Evolutionary conservation across 768 basidiomycete species (phyloP), one percentile per base, ranked within the genome.

Genomic region (Tylopilus felleus): DNA sequence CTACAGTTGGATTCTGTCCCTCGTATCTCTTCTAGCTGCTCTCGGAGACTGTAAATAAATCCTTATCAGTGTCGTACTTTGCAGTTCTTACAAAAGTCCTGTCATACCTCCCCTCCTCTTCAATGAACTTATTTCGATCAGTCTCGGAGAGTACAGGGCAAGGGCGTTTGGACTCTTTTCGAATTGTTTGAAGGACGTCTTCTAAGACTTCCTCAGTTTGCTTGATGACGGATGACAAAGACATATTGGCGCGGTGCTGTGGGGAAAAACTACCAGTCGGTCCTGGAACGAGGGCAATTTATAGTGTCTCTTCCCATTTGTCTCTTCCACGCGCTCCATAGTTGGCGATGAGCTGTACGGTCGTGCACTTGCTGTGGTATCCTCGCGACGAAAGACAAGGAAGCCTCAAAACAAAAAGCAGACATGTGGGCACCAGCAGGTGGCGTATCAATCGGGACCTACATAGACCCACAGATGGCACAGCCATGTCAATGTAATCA

Each of bases 361-460:
- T 49, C 42, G 19, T 39, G 31, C 16, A 48, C 45, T 44, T 52
- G 49, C 54, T 41, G 51, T 59, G 47, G 22, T 31, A 40, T 40
- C 59, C 51, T 61, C 44, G 44, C 53, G 31, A 64, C 59, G 23
- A 39, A 55, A 40, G 28, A 64, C 33, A 64, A 63, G 55, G 8
- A 46, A 13, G 9, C 40, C 7, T 19, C 23, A 53, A 53, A 51
- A 63, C 53, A 61, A 65, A 45, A 60, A 13, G n/a, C 44, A 52
- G 42, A 10, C 23, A 50, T n/a, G n/a, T n/a, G 5, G 36, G 21
- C 31, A 4, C 8, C 33, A 21, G 49, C 41, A 5, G 21, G 44
- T 52, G 36, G 52, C 44, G 25, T 21, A 39, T 19, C 38, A 39
- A 39, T 19, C 16, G 35, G 35, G 35, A 36, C 35, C 35, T 6